These are phyloP conservation scores for Calonectria leucothoes DNA, from an alignment of 2,329 filamentous ascomycete genomes.

Conservation along the genomic window DNA sequence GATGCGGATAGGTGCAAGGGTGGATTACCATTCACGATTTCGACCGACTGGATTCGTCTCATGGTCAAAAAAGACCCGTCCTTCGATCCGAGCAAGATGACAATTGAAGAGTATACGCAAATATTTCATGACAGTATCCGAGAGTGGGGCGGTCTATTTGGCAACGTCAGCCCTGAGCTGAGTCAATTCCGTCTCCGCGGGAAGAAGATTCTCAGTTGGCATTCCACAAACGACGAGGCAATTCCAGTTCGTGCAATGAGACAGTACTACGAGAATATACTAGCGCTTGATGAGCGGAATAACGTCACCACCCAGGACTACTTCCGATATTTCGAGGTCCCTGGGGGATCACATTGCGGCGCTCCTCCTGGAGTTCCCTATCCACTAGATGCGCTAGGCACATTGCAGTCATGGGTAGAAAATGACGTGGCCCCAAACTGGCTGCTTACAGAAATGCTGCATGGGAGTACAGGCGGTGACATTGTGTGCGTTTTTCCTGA, in stretches of 20 bases:
- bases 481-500: background rate
- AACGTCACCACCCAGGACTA: background rate
- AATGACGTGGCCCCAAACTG: background rate
- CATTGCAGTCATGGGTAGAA: conserved; percentile 10
- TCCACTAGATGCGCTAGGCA: background rate
- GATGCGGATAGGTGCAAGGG: background rate
- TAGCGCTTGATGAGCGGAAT: background rate
- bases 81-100: background rate
- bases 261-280: background rate
- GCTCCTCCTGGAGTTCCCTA: background rate
- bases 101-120: background rate
- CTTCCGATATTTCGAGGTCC: conserved; percentile 15
- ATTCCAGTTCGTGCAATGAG: background rate
- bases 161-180: background rate
- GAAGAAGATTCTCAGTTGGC: background rate
- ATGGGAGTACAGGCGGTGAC: background rate
- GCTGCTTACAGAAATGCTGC: background rate
- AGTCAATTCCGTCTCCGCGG: background rate
- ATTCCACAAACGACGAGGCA: background rate
- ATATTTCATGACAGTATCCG: background rate
- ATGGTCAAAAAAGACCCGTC: background rate
- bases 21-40: background rate
- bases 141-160: background rate
- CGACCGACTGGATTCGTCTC: background rate
- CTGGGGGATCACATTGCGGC: conserved; percentile 6